A percentile compares a stretch with the other conserved stretches of the same genome.
These are phyloP conservation scores for Diutina pseudorugosa DNA, from an alignment of 1,139 yeast species.

Conservation along the genomic window DNA sequence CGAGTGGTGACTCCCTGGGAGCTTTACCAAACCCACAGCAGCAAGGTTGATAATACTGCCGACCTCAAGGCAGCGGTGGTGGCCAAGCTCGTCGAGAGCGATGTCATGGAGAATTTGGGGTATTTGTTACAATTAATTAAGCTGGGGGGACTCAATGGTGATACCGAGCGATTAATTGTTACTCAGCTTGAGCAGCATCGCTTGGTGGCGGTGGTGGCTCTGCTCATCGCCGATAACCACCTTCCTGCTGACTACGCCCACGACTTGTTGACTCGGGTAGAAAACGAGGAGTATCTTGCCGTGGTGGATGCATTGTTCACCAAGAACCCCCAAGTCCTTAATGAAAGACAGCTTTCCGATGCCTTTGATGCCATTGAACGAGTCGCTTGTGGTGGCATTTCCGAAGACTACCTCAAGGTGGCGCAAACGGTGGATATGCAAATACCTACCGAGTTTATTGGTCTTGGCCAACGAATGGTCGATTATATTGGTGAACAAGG, in stretches of 20 bases:
- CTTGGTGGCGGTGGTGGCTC: background rate
- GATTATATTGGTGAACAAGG: slow-evolving; percentile 12
- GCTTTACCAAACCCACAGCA: background rate
- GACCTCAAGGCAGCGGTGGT: background rate
- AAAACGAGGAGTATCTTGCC: background rate
- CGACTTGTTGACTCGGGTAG: background rate
- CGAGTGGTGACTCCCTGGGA: slow-evolving; percentile 1
- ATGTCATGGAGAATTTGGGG: background rate
- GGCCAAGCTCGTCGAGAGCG: background rate
- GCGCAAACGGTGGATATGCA: background rate
- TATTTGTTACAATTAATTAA: background rate
- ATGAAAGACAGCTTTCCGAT: background rate
- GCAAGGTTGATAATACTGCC: background rate
- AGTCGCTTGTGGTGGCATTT: background rate
- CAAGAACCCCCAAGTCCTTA: background rate
- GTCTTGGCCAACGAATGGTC: slow-evolving; percentile 1
- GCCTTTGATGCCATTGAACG: slow-evolving; percentile 1
- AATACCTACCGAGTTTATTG: background rate
- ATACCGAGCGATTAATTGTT: background rate
- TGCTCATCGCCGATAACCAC: background rate
- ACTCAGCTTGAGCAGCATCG: background rate
- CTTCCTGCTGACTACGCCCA: background rate
- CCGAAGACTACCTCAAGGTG: background rate
- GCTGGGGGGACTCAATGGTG: background rate
- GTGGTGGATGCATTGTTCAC: background rate